A percentile compares a stretch with the other conserved stretches of the same genome.
These are phyloP conservation scores for Erucastrum elatum DNA, from an alignment of 345 rosid genomes.

Conservation along the genomic window DNA sequence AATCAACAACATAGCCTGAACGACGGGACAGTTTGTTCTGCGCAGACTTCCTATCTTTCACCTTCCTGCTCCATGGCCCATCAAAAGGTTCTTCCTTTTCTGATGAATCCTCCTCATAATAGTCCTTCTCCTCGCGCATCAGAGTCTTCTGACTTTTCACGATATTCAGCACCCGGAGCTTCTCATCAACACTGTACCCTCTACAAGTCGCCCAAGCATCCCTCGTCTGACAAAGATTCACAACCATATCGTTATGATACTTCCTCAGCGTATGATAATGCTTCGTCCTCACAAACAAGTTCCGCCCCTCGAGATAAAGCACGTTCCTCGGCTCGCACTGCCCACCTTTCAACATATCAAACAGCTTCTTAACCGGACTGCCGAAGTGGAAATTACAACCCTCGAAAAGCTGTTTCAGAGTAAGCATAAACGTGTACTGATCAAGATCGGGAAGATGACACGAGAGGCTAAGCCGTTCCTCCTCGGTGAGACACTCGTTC, in stretches of 20 bases:
- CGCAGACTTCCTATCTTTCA: conserved; percentile 54
- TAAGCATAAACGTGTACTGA: conserved; percentile 60
- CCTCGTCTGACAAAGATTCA: conserved; percentile 77
- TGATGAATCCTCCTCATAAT: conserved; percentile 58
- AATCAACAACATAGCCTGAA: conserved; percentile 44
- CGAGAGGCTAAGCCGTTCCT: conserved; percentile 70
- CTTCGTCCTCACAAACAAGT: conserved; percentile 63
- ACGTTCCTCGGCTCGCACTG: conserved; percentile 93
- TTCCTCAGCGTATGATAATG: conserved; percentile 81
- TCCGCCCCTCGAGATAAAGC: conserved; percentile 79
- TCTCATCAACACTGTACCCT: conserved; percentile 85
- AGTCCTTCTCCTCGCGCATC: conserved; percentile 71
- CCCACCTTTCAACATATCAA: conserved; percentile 91
- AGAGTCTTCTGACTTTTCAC: conserved; percentile 80
- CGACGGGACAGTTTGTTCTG: conserved; percentile 45
- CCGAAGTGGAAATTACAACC: conserved; percentile 88
- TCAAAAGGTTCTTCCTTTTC: conserved; percentile 63
- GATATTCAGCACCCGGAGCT: conserved; percentile 82
- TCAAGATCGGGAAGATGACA: conserved; percentile 85
- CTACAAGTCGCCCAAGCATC: conserved; percentile 83
- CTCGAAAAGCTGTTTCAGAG: conserved; percentile 72
- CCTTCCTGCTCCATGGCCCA: conserved; percentile 58
- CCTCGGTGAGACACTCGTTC: conserved; percentile 85
- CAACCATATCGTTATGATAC: conserved; percentile 81
- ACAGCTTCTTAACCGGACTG: conserved; percentile 74